Evolutionary conservation across 1,139 yeast genomes (phyloP).

Genomic region (Meyerozyma carpophila): DNA sequence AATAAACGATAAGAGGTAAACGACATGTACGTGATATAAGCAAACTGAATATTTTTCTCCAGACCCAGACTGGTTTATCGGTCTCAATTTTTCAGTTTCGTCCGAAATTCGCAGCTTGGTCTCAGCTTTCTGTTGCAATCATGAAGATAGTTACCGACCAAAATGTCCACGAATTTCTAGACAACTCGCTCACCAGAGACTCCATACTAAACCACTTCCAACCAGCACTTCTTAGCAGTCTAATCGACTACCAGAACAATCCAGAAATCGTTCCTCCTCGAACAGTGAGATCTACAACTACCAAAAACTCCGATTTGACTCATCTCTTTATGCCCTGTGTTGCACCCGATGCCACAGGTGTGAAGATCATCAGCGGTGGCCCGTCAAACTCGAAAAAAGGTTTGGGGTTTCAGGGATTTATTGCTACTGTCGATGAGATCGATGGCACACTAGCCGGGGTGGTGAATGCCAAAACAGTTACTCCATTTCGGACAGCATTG

Average conservation of each 20-base stretch:
- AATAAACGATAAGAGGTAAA: no score
- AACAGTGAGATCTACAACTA: conserved; percentile 23
- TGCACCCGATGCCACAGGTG: conserved; percentile 41
- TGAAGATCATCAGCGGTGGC: conserved; percentile 49
- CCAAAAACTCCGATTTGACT: conserved; percentile 27
- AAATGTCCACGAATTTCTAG: conserved; percentile 15
- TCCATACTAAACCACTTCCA: conserved; percentile 20
- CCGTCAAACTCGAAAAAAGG: conserved; percentile 27
- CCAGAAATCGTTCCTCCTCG: conserved; percentile 32
- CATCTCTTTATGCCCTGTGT: conserved; percentile 66
- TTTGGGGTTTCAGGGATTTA: conserved; percentile 49
- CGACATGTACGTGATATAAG: no score
- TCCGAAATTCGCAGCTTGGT: background rate
- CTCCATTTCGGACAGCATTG: conserved; percentile 67
- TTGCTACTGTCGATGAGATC: conserved; percentile 43
- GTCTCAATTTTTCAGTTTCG: background rate
- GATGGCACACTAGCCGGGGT: conserved; percentile 51
- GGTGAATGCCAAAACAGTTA: conserved; percentile 53
- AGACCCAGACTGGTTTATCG: no score
- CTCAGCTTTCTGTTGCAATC: background rate
- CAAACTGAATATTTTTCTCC: no score
- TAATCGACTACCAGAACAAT: conserved; percentile 15
- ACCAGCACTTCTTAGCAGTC: conserved; percentile 22
- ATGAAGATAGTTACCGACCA: conserved; percentile 29
- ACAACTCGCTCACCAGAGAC: conserved; percentile 12